Conservation (phyloP, 148 eudicot genomes). For the Amaranthus palmeri region DNA sequence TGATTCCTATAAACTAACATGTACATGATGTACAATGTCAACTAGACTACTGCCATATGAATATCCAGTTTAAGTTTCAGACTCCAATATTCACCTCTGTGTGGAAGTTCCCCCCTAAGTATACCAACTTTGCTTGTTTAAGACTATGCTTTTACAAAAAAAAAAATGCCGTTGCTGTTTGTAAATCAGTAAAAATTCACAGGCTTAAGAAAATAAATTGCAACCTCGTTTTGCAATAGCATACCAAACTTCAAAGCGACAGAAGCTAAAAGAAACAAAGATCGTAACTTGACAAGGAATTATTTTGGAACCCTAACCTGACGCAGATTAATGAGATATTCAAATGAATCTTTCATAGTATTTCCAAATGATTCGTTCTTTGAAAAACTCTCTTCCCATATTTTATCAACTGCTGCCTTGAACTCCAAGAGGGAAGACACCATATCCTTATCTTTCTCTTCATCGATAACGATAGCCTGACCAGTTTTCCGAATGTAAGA, state of each 20-base stretch:
- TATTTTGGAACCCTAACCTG: conserved; percentile 48
- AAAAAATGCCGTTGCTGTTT: neutral
- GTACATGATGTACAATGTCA: neutral
- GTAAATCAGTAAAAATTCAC: neutral
- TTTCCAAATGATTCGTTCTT: conserved; percentile 84
- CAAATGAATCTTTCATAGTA: conserved; percentile 93
- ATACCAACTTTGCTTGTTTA: neutral
- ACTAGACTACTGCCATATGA: too few relatives aligned
- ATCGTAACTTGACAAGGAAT: neutral
- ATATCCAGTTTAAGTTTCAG: neutral
- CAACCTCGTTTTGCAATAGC: neutral
- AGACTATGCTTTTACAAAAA: neutral
- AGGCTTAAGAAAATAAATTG: neutral
- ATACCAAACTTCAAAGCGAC: neutral
- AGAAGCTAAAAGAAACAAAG: too few relatives aligned
- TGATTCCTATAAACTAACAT: neutral
- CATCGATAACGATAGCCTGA: conserved; percentile 81
- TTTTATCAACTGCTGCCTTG: conserved; percentile 71
- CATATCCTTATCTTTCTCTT: conserved; percentile 97
- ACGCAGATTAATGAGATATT: conserved; percentile 86
- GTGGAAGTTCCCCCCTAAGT: neutral
- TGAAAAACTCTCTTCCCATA: conserved; percentile 91
- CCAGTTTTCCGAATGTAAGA: conserved; percentile 80
- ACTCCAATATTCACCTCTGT: too few relatives aligned
- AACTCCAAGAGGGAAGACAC: conserved; percentile 81